Percentiles rank a stretch among this genome's conserved stretches.
These are phyloP conservation scores for Chlamydomonas sp. DNA, from an alignment of 139 green algal species.

Conservation along the genomic window DNA sequence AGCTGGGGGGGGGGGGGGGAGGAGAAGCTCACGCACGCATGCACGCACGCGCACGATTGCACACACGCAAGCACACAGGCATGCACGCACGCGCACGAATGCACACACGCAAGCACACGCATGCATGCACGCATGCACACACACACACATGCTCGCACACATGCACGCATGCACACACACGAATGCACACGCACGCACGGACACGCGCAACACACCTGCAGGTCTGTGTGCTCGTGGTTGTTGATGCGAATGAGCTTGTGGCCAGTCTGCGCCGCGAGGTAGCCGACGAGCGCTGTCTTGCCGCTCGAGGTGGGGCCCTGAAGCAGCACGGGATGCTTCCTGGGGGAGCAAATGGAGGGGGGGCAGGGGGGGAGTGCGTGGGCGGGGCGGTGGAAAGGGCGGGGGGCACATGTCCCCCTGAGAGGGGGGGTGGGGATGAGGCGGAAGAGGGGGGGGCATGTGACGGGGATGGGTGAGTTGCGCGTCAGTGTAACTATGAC, in stretches of 20 bases:
- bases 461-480: neutral
- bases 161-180: too few relatives aligned
- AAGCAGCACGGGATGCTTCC: constrained; percentile 28
- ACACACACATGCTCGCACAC: neutral
- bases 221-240: constrained; percentile 98
- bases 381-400: too few relatives aligned
- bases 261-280: constrained; percentile 86
- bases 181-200: too few relatives aligned
- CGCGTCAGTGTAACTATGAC: constrained; percentile 15
- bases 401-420: too few relatives aligned
- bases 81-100: too few relatives aligned
- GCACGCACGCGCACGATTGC: too few relatives aligned
- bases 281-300: constrained; percentile 93
- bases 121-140: neutral
- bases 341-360: constrained; percentile 6
- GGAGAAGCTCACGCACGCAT: too few relatives aligned
- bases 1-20: too few relatives aligned
- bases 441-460: too few relatives aligned
- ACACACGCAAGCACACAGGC: too few relatives aligned
- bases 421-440: neutral
- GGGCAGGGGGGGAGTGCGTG: neutral
- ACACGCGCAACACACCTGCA: too few relatives aligned
- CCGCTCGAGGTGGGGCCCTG: constrained; percentile 94
- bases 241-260: constrained; percentile 95
- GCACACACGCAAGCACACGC: too few relatives aligned